A percentile compares a stretch with the other conserved stretches of the same genome.
These are phyloP conservation scores for Urochloa ruziziensis DNA, from an alignment of 176 grass and related monocot genomes.

Conservation along the genomic window DNA sequence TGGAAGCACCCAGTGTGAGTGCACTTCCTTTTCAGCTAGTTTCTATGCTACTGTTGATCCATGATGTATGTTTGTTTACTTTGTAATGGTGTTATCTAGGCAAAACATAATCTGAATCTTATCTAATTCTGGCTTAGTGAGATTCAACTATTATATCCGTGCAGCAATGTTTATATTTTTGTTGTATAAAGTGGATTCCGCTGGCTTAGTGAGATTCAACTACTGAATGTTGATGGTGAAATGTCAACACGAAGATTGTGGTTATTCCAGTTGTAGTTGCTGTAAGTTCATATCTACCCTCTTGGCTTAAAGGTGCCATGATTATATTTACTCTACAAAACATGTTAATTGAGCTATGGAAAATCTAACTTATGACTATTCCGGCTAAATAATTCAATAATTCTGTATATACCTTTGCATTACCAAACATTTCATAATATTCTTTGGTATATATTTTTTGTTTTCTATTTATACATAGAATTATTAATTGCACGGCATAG, in stretches of 20 bases:
- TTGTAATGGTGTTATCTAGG: neutral
- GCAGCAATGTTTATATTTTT: neutral
- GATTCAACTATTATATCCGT: neutral
- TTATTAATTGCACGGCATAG: too few relatives aligned
- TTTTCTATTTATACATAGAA: too few relatives aligned
- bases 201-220: slow-evolving; percentile 59
- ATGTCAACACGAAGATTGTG: slow-evolving; percentile 66
- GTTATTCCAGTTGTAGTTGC: slow-evolving; percentile 77
- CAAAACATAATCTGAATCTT: neutral
- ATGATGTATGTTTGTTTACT: neutral
- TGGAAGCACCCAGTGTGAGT: slow-evolving; percentile 78
- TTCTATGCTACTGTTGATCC: neutral
- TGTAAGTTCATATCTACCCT: slow-evolving; percentile 54
- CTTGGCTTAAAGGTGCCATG: neutral
- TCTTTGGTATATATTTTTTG: too few relatives aligned
- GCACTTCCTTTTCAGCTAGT: neutral
- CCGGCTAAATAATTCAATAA: neutral
- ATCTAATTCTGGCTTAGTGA: neutral
- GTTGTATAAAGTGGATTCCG: neutral
- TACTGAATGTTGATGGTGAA: slow-evolving; percentile 69
- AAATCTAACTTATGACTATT: neutral
- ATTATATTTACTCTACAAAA: neutral
- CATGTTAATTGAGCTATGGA: neutral
- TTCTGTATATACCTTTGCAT: neutral
- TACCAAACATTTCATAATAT: slow-evolving; percentile 1